Evolutionary conservation across 2,329 filamentous ascomycete species (phyloP).

Genomic region (Hypomyces perniciosus): DNA sequence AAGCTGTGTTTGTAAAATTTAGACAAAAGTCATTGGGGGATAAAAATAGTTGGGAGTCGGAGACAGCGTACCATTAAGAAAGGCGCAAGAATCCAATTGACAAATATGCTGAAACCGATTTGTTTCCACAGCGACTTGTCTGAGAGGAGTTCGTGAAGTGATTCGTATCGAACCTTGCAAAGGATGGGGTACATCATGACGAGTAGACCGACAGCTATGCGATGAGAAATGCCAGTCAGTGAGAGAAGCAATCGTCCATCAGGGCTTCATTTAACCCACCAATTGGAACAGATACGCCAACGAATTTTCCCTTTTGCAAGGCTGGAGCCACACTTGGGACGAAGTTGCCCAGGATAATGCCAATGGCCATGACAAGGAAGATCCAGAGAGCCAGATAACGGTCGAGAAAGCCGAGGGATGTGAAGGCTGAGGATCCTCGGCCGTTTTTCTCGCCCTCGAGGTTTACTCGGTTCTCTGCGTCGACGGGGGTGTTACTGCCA

Average conservation of each 20-base stretch:
- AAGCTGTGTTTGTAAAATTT: conserved; percentile 37
- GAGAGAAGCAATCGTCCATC: neutral
- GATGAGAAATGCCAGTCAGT: neutral
- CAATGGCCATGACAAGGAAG: conserved; percentile 68
- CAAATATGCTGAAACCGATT: conserved; percentile 65
- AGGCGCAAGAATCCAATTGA: conserved; percentile 81
- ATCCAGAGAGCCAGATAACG: conserved; percentile 67
- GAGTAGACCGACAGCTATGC: conserved; percentile 65
- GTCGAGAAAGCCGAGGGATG: conserved; percentile 53
- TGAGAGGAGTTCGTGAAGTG: conserved; percentile 59
- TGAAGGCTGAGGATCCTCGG: conserved; percentile 37
- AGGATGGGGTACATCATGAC: conserved; percentile 95
- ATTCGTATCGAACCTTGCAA: conserved; percentile 78
- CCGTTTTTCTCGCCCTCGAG: neutral
- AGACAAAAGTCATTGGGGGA: no score
- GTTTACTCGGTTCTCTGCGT: neutral
- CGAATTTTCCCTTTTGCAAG: conserved; percentile 65
- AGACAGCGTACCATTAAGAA: conserved; percentile 62
- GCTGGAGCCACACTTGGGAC: conserved; percentile 55
- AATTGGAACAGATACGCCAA: conserved; percentile 61
- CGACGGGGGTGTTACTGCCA: neutral
- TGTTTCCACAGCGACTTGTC: conserved; percentile 67
- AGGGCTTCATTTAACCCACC: conserved; percentile 33
- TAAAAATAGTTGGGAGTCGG: neutral
- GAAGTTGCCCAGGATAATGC: conserved; percentile 72